Conservation (phyloP, 257 asterid genomes). For the Mentha longifolia region DNA sequence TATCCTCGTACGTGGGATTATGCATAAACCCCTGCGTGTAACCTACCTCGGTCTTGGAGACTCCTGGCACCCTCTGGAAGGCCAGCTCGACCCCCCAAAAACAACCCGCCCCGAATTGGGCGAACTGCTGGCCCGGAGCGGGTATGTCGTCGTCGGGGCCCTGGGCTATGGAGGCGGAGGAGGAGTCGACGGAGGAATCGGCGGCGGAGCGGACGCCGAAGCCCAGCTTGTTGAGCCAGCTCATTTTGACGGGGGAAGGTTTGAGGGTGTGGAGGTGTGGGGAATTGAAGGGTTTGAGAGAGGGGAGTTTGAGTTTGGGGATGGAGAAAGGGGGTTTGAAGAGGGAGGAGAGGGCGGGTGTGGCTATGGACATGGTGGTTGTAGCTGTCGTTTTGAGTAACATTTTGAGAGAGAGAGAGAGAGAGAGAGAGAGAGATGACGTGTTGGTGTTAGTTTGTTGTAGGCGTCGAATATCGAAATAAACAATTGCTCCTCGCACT, state of each 20-base stretch:
- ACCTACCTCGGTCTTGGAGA: constrained; percentile 83
- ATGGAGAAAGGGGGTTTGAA: constrained; percentile 41
- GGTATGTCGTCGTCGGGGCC: constrained; percentile 82
- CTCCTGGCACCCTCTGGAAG: constrained; percentile 89
- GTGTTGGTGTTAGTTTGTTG: constrained; percentile 38
- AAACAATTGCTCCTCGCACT: no score
- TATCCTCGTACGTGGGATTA: constrained; percentile 78
- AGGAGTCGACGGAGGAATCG: constrained; percentile 51
- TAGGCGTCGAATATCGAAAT: background rate
- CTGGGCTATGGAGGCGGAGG: constrained; percentile 66
- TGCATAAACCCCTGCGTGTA: constrained; percentile 72
- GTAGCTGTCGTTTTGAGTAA: constrained; percentile 49
- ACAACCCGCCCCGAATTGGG: constrained; percentile 95
- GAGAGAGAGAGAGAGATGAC: constrained; percentile 21
- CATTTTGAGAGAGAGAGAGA: constrained; percentile 49
- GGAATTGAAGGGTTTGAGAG: constrained; percentile 38
- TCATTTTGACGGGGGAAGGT: constrained; percentile 52
- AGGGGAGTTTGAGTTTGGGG: constrained; percentile 45
- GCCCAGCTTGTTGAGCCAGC: constrained; percentile 78
- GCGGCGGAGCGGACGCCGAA: constrained; percentile 69
- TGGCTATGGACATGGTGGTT: constrained; percentile 40
- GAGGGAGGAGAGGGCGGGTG: constrained; percentile 45
- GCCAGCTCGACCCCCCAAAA: constrained; percentile 98
- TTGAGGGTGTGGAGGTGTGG: constrained; percentile 33
- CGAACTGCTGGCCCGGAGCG: constrained; percentile 74